Percentiles rank a stretch among this genome's conserved stretches.
These are phyloP conservation scores for Solanum peruvianum DNA, from an alignment of 257 asterid genomes.

Conservation along the genomic window DNA sequence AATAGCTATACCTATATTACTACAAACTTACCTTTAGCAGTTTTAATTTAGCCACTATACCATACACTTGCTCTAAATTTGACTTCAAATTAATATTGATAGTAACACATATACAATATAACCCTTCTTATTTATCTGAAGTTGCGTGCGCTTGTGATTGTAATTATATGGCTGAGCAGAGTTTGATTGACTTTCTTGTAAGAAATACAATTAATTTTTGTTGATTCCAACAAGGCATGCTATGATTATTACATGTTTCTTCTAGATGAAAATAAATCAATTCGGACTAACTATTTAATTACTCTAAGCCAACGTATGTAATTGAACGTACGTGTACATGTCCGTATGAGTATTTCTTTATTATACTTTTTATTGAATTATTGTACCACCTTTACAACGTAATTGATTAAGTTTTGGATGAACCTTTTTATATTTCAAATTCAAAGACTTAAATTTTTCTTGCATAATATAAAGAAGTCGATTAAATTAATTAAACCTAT, in stretches of 20 bases:
- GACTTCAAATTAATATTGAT: not conserved
- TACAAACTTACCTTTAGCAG: no score
- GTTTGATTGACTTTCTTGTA: not conserved
- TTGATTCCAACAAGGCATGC: not conserved
- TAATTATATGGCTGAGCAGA: not conserved
- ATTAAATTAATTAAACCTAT: not conserved
- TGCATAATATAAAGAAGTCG: not conserved
- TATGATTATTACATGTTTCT: not conserved
- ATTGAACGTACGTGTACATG: not conserved
- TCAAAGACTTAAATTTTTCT: not conserved
- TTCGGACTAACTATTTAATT: not conserved
- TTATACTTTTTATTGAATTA: not conserved
- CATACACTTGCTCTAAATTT: constrained; percentile 42
- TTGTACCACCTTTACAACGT: not conserved
- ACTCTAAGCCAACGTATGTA: not conserved
- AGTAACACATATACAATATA: not conserved
- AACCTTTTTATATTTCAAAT: not conserved
- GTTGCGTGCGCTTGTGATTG: not conserved
- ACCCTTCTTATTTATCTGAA: not conserved
- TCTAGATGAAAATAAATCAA: not conserved
- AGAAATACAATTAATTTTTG: not conserved
- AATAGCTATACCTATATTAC: not conserved
- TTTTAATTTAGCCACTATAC: not conserved
- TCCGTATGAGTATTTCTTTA: not conserved
- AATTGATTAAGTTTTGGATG: not conserved